phyloP scores from a whole-genome alignment of 139 green algal genomes.

The Chlorella sp. region DNA sequence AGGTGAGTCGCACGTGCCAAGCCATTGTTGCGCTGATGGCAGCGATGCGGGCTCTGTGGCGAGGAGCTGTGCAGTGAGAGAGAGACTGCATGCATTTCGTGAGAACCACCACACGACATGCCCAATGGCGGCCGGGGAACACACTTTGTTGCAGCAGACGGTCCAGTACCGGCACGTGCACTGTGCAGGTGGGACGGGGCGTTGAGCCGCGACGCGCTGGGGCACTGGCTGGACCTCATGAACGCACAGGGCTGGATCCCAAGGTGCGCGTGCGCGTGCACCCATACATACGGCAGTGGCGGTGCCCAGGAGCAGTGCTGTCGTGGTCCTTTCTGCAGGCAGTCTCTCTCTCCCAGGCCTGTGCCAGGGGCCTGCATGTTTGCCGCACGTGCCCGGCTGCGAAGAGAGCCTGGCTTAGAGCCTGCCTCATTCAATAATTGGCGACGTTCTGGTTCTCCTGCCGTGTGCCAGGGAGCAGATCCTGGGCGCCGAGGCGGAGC shows the following conservation, averaged over 20 bases:
- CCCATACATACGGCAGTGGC: no score
- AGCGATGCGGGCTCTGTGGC: no score
- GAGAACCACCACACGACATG: no score
- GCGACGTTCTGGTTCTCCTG: background rate
- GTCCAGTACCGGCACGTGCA: no score
- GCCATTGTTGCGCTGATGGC: no score
- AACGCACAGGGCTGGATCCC: slow-evolving; percentile 56
- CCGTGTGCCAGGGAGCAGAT: slow-evolving; percentile 60
- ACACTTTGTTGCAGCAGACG: no score
- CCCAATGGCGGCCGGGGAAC: no score
- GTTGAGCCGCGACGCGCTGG: slow-evolving; percentile 69
- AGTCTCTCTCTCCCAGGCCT: background rate
- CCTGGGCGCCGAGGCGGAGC: slow-evolving; percentile 63
- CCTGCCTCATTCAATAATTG: background rate
- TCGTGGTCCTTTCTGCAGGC: background rate
- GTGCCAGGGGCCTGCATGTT: background rate
- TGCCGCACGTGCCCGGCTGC: background rate
- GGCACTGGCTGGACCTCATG: slow-evolving; percentile 92
- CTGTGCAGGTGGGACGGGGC: slow-evolving; percentile 60
- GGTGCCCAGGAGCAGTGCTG: no score
- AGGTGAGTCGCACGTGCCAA: no score
- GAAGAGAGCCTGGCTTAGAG: background rate
- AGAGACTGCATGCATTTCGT: no score
- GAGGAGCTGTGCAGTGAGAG: no score
- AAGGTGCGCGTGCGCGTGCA: no score